phyloP scores from a whole-genome alignment of 192 early-diverging fungal genomes.

The Coemansia sp. region DNA sequence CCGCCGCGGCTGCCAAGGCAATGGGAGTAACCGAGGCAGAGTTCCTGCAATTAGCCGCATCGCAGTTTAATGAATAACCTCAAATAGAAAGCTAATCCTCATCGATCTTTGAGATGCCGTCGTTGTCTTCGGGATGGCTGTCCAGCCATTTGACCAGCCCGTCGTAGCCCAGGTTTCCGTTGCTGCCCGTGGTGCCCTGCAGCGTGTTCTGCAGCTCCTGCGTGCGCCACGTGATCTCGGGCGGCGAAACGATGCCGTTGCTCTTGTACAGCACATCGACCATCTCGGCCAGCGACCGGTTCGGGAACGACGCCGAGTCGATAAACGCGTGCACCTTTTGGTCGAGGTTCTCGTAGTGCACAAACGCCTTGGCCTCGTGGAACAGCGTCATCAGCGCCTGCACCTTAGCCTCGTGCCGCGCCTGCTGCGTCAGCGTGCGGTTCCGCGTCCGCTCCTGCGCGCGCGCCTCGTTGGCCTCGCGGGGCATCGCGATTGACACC shows the following conservation, averaged over 20 bases:
- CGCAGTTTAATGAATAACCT: no score
- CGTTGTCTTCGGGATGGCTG: constrained; percentile 2
- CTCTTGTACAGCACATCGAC: constrained; percentile 18
- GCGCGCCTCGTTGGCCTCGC: constrained; percentile 30
- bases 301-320: constrained; percentile 11
- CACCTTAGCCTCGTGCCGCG: constrained; percentile 33
- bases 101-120: no score
- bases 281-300: constrained; percentile 32
- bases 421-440: constrained; percentile 5
- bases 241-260: constrained; percentile 13
- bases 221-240: constrained; percentile 21
- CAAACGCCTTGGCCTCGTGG: constrained; percentile 39
- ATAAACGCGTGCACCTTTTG: constrained; percentile 21
- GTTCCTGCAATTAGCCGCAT: constrained; percentile 13
- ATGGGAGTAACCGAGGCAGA: constrained; percentile 13
- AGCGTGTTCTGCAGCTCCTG: constrained; percentile 34
- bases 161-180: constrained; percentile 58
- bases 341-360: constrained; percentile 35
- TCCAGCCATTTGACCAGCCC: constrained; percentile 58
- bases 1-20: constrained; percentile 20
- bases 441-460: constrained; percentile 27
- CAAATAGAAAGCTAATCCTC: no score
- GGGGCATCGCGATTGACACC: constrained; percentile 26
- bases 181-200: constrained; percentile 42
- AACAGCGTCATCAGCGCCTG: constrained; percentile 43